Percentiles rank a stretch among this genome's conserved stretches.
These are phyloP conservation scores for Penicillium capsulatum DNA, from an alignment of 2,329 filamentous ascomycete genomes.

Conservation along the genomic window DNA sequence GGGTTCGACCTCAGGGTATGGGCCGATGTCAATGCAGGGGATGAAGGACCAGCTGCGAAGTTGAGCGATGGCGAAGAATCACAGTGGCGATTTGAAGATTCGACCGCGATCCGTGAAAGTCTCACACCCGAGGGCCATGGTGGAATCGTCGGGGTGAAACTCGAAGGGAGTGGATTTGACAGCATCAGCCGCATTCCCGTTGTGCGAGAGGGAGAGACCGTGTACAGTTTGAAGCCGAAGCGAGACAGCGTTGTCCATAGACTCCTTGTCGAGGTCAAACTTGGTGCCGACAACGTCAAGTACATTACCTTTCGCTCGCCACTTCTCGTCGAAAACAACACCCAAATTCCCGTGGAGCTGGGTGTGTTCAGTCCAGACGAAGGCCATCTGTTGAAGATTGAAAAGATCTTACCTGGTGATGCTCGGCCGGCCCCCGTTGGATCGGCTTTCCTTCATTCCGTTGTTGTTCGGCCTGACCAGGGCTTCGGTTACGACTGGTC, in stretches of 20 bases:
- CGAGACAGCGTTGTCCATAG: conserved; percentile 81
- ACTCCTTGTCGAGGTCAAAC: conserved; percentile 82
- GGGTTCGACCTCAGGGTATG: conserved; percentile 85
- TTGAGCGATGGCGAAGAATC: conserved; percentile 84
- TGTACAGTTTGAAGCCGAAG: conserved; percentile 85
- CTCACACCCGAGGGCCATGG: conserved; percentile 77
- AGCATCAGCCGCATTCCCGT: conserved; percentile 81
- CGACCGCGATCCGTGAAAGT: conserved; percentile 92
- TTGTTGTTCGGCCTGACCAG: conserved; percentile 85
- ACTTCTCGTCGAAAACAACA: conserved; percentile 88
- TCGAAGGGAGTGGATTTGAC: conserved; percentile 94
- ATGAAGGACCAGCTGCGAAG: conserved; percentile 63
- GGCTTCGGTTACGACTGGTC: conserved; percentile 98
- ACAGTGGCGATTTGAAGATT: conserved; percentile 95
- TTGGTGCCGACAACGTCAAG: conserved; percentile 95
- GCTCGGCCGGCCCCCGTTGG: conserved; percentile 86
- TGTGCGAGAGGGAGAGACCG: conserved; percentile 86
- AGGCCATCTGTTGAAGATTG: conserved; percentile 90
- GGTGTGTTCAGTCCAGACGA: conserved; percentile 85
- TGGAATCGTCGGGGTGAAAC: conserved; percentile 72
- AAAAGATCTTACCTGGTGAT: conserved; percentile 93
- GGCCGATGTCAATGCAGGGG: conserved; percentile 69
- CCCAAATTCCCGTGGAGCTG: conserved; percentile 90
- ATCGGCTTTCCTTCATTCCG: conserved; percentile 80
- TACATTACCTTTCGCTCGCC: conserved; percentile 94